Evolutionary conservation across 257 asterid species (phyloP).

Genomic region (Nicotiana otophora): DNA sequence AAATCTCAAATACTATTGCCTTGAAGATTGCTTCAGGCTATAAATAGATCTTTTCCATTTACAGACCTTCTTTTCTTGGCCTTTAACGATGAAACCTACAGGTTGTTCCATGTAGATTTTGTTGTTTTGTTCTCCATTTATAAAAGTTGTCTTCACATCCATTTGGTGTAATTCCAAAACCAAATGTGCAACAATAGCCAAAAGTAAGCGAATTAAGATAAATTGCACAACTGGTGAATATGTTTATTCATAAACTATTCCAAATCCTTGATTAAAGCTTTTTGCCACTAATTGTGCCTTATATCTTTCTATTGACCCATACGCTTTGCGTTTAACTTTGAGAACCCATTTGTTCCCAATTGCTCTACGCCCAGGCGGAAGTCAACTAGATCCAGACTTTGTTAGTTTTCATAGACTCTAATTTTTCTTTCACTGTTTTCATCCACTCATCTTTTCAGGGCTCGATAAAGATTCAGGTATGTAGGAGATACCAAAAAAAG

Average conservation of each 20-base stretch:
- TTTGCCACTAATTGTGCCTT: background rate
- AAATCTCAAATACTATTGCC: too few species aligned
- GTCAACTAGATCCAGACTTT: background rate
- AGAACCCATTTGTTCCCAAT: too few species aligned
- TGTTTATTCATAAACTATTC: background rate
- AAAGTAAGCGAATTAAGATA: too few species aligned
- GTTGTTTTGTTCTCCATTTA: background rate
- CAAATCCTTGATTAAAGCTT: too few species aligned
- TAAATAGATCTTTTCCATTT: too few species aligned
- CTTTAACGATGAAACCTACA: background rate
- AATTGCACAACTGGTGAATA: background rate
- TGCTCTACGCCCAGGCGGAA: background rate
- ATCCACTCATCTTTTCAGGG: background rate
- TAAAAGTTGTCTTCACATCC: background rate
- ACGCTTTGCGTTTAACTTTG: background rate
- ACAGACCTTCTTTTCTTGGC: too few species aligned
- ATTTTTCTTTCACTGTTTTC: background rate
- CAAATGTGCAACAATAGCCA: background rate
- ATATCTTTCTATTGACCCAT: background rate
- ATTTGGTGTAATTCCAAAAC: background rate
- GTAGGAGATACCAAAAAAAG: too few species aligned
- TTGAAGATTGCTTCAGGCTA: too few species aligned
- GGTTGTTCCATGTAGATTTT: too few species aligned
- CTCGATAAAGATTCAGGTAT: background rate
- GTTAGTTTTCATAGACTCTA: background rate